Conservation (phyloP, 495 filamentous ascomycete species). For the Xylaria intraflava region DNA sequence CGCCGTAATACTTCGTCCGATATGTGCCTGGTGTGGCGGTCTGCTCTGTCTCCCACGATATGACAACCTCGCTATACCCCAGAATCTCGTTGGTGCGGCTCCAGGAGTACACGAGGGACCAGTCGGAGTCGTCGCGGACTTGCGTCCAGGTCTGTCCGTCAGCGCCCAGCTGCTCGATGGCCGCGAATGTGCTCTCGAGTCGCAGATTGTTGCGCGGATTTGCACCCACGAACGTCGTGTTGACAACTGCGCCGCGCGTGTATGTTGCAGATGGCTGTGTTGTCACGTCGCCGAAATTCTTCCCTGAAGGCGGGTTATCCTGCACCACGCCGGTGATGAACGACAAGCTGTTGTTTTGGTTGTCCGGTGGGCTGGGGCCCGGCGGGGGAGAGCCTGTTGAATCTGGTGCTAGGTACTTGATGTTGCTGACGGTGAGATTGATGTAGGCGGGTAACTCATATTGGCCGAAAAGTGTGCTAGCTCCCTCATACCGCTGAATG, state of each 20-base stretch:
- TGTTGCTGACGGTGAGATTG: slow-evolving; percentile 64
- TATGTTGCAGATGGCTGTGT: slow-evolving; percentile 53
- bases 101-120: slow-evolving; percentile 78
- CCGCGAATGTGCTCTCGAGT: slow-evolving; percentile 72
- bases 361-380: slow-evolving; percentile 71
- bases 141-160: slow-evolving; percentile 53
- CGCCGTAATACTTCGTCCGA: slow-evolving; percentile 79
- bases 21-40: slow-evolving; percentile 59
- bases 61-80: slow-evolving; percentile 69
- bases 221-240: slow-evolving; percentile 72
- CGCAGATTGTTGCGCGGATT: slow-evolving; percentile 87
- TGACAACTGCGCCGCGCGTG: slow-evolving; percentile 54
- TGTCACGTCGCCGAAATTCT: slow-evolving; percentile 63
- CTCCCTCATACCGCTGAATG: slow-evolving; percentile 92
- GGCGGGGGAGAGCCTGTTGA: slow-evolving; percentile 40
- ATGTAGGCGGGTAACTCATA: slow-evolving; percentile 81
- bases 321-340: slow-evolving; percentile 79
- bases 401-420: slow-evolving; percentile 59
- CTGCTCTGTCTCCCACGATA: slow-evolving; percentile 70
- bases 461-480: slow-evolving; percentile 84
- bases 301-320: slow-evolving; percentile 60
- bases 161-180: slow-evolving; percentile 58
- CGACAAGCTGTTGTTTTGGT: slow-evolving; percentile 61
- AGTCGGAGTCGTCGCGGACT: slow-evolving; percentile 69
- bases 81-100: slow-evolving; percentile 62